Base-by-base conservation (phyloP, 768 basidiomycete species). In the Ephemerocybe angulata region DNA sequence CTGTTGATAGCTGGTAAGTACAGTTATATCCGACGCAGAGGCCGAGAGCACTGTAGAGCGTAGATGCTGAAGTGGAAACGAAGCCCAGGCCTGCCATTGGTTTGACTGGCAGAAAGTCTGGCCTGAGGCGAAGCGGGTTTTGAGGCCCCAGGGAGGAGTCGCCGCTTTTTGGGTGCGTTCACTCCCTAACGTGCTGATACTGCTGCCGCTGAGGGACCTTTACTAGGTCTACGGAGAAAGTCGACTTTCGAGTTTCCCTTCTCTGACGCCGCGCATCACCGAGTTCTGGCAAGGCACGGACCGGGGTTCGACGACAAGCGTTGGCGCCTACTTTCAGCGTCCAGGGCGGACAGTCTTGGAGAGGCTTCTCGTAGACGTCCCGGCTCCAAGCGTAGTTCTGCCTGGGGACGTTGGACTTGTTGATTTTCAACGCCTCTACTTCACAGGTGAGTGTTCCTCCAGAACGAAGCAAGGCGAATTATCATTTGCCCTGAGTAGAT, bases 71-170 rank as follows among this genome's bases (percentile, higher is more conserved):
- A 8, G 33, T 35, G 8, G 33, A 17, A 17, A 8, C 21, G 21
- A 47, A 89, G 90, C 87, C 1, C 90, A 90, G 69, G 83, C 90
- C 0, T 82, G 82, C 2, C 90, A 93, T 63, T 91, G 90, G 89
- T 93, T 92, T 62, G 77, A 91, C 61, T 88, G 85, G 79, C 66
- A 69, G 5, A 81, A 78, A 60, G 74, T 87, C 6, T 93, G 89
- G 88, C 80, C 78, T 3, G 86, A 91, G 67, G 71, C 83, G 0
- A 73, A 75, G 11, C 74, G 86, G 3, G 77, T 87, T 7, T 69
- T 92, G 38, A 74, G 79, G 47, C 27, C 7, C 12, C 75, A 73
- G 7, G 77, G 81, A 15, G 90, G 88, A 2, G 85, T 81, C 1
- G 82, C 82, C 11, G 88, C 87, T 4, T 85, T 85, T 62, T 91